Evolutionary conservation across 1,139 yeast species (phyloP), one percentile per base, ranked within the genome.

Genomic region (Groenewaldozyma auringiensis): DNA sequence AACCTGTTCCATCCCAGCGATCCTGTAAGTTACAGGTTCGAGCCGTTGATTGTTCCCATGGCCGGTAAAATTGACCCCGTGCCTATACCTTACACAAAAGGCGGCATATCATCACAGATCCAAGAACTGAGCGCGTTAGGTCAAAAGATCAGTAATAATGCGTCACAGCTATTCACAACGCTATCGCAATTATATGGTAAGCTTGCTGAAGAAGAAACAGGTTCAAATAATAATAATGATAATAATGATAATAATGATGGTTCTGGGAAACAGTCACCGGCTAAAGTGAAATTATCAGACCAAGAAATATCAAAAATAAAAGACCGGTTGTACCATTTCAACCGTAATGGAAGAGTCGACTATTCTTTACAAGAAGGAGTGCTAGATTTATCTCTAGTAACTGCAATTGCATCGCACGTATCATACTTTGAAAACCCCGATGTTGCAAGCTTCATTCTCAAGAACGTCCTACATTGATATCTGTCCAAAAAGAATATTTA

Each of bases 1-100:
- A 88, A 88, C 59, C 65, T 88, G 3, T 86, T 83, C 66, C 95
- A 89, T 57, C 86, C 89, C 0, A 81, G 94, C 56, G 97, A 88
- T 59, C 95, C 96, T 0, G 81, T 88, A 22, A 89, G 94, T 0
- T 86, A 87, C 60, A 69, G 96, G 47, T 66, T 87, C 50, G 97
- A 88, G 60, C 96, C 97, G 1, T 66, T 88, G 48, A 74, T 87
- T 3, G 71, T 74, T 40, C 72, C 78, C 2, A 61, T 66, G 13
- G 74, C 83, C 56, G 71, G 83, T 0, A 62, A 70, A 6, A 69
- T 76, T 53, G 75, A 76, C 53, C 88, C 95, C 0, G 80, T 70
- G 44, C 64, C 66, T n/a, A 72, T 79, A 9, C 79, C 83, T 2
- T 79, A 75, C 57, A 79, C 82, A 1, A 63, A 66, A 29, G 65